phyloP scores from a whole-genome alignment of 2,329 filamentous ascomycete species.

The Ustilaginoidea virens region DNA sequence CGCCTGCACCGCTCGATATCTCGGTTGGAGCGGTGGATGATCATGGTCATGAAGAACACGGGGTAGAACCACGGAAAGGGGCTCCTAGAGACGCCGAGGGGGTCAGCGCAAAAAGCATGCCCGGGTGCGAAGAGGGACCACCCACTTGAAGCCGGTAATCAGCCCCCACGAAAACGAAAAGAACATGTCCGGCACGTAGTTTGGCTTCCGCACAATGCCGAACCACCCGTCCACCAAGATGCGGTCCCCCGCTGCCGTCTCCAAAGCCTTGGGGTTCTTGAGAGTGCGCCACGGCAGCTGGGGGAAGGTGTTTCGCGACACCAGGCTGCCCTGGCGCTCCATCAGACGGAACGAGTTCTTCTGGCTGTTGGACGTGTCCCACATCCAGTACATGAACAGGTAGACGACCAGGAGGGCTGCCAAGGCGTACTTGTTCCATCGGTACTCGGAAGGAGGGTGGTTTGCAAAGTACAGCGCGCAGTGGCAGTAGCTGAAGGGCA shows the following conservation, averaged over 20 bases:
- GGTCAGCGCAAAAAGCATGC: too few relatives aligned
- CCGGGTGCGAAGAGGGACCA: not conserved
- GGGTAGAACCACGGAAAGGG: conserved; percentile 87
- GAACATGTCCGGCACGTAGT: conserved; percentile 31
- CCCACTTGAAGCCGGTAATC: conserved; percentile 28
- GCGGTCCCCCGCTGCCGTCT: conserved; percentile 47
- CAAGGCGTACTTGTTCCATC: conserved; percentile 55
- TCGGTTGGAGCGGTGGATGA: conserved; percentile 57
- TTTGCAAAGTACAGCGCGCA: conserved; percentile 79
- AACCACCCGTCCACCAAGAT: conserved; percentile 80
- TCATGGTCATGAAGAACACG: conserved; percentile 67
- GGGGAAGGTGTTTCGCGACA: conserved; percentile 66
- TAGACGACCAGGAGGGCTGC: conserved; percentile 50
- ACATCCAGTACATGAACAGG: conserved; percentile 72
- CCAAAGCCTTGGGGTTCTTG: conserved; percentile 64
- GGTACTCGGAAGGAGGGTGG: conserved; percentile 61
- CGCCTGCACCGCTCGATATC: conserved; percentile 62
- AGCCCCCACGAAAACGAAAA: conserved; percentile 32
- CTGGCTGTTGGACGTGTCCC: conserved; percentile 81
- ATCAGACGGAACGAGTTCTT: conserved; percentile 78
- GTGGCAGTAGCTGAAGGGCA: conserved; percentile 81
- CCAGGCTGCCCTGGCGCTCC: conserved; percentile 49
- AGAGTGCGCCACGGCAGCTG: conserved; percentile 78
- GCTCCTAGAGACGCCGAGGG: conserved; percentile 24
- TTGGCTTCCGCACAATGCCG: conserved; percentile 47